Evolutionary conservation across 2,329 filamentous ascomycete genomes (phyloP), one percentile per base, ranked within the genome.

Genomic region (Aureobasidium uvarum): DNA sequence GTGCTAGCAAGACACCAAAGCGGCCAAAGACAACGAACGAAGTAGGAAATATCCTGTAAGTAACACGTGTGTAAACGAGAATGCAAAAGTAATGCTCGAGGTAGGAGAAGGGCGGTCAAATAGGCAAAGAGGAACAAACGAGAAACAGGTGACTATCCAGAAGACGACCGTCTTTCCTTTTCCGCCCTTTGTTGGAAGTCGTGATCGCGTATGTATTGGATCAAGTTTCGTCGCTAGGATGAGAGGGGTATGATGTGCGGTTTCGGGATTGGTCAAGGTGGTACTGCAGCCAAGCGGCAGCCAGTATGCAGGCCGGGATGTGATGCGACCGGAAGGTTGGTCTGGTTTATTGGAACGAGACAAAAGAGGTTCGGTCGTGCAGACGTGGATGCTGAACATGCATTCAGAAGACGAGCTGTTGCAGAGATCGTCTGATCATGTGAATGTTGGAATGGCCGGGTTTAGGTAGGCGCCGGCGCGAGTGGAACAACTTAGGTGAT

Each of bases 271-370:
- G 36, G 33, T 16, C 28, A 43, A 63, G 60, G 60, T 63, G 18
- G 25, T 38, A 63, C 60, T 63, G 60, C 60, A 63, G 59, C 46
- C 46, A 62, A 62, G 59, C 59, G 59, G 39, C 14, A 38, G 50
- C 50, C 50, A 54, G 50, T 41, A 62, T 62, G 59, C 59, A 62
- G 59, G 46, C 11, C 20, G 28, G 31, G 33, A 50, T 10, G 58
- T 18, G 31, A 62, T 36, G 43, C 39, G 31, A 31, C 43, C 43
- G 43, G 10, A n/a, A 20, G 51, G 8, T 50, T 62, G 38, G 31
- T 51, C 45, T 41, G 20, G 20, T 41, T 41, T 38, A 58, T 51
- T 62, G 58, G 23, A 51, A 62, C 14, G 41, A 8, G 45, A 31
- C 28, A 18, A 51, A 50, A 51, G 25, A 39, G 45, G 43, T 18